Conservation (phyloP, 2,329 filamentous ascomycete genomes). For the Xylaria sp. region DNA sequence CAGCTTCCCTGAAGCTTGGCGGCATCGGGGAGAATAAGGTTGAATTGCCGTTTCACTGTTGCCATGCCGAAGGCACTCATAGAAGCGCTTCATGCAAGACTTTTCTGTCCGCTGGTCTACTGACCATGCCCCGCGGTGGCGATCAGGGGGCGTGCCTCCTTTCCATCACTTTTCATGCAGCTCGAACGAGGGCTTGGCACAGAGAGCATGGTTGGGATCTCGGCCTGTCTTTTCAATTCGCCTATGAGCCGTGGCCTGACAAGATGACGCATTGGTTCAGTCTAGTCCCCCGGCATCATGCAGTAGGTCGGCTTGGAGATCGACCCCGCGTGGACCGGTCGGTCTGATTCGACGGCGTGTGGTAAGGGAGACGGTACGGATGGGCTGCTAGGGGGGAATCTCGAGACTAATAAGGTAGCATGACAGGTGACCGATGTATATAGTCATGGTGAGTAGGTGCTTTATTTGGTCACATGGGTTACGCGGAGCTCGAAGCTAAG, state of each 20-base stretch:
- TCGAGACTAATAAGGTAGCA: slow-evolving; percentile 22
- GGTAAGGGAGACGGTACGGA: slow-evolving; percentile 1
- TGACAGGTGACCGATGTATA: slow-evolving; percentile 28
- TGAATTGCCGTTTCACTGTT: not conserved
- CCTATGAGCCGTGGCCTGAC: slow-evolving; percentile 17
- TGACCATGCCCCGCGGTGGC: slow-evolving; percentile 14
- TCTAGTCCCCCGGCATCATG: slow-evolving; percentile 27
- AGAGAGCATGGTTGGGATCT: slow-evolving; percentile 16
- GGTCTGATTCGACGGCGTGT: slow-evolving; percentile 26
- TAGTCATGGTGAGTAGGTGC: slow-evolving; percentile 26
- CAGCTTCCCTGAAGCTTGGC: slow-evolving; percentile 6
- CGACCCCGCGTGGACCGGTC: slow-evolving; percentile 23
- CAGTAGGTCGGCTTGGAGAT: slow-evolving; percentile 14
- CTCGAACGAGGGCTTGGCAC: slow-evolving; percentile 20
- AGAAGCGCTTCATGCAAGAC: not conserved
- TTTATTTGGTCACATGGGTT: slow-evolving; percentile 30
- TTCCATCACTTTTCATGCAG: slow-evolving; percentile 18
- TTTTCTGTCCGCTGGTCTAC: not conserved
- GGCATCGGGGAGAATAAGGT: slow-evolving; percentile 12
- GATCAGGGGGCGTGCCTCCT: slow-evolving; percentile 12
- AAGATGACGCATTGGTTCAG: slow-evolving; percentile 22
- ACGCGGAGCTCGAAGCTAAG: slow-evolving; percentile 21
- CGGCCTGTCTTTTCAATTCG: slow-evolving; percentile 19
- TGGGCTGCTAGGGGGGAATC: slow-evolving; percentile 1
- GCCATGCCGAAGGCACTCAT: not conserved